These are phyloP conservation scores for Chenopodium berlandieri DNA, from an alignment of 148 eudicot genomes.

Conservation along the genomic window DNA sequence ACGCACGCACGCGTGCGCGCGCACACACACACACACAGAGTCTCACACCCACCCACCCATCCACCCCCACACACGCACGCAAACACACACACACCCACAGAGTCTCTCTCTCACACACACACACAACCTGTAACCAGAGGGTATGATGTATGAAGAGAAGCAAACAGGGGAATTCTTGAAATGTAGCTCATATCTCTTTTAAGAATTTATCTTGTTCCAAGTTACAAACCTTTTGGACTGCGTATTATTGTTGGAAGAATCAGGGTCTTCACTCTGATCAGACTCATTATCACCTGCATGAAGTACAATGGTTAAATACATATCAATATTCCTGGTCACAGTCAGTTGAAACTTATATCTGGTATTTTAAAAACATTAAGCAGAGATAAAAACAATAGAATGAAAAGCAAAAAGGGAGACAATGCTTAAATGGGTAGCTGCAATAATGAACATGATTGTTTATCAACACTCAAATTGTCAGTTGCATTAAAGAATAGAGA, in stretches of 20 bases:
- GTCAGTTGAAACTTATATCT: neutral
- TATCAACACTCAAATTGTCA: slow-evolving; percentile 1
- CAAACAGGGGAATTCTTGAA: neutral
- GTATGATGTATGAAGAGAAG: neutral
- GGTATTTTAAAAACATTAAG: neutral
- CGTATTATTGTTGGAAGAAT: slow-evolving; percentile 38
- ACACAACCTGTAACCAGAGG: neutral
- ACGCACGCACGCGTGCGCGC: too few relatives aligned
- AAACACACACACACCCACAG: too few relatives aligned
- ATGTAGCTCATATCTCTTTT: neutral
- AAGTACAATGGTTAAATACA: slow-evolving; percentile 16
- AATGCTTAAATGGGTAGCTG: neutral
- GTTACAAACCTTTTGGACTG: slow-evolving; percentile 44
- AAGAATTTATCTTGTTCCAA: neutral
- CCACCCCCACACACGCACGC: too few relatives aligned
- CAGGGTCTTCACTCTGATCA: slow-evolving; percentile 39
- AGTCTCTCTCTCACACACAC: neutral
- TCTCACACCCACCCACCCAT: too few relatives aligned
- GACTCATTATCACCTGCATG: slow-evolving; percentile 62
- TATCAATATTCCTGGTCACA: neutral
- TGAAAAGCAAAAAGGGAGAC: neutral
- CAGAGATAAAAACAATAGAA: neutral
- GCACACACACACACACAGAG: too few relatives aligned
- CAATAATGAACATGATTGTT: neutral
- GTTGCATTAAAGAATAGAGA: neutral